Evolutionary conservation across 139 green algal species (phyloP).

Genomic region (Tetradesmus obliquus): DNA sequence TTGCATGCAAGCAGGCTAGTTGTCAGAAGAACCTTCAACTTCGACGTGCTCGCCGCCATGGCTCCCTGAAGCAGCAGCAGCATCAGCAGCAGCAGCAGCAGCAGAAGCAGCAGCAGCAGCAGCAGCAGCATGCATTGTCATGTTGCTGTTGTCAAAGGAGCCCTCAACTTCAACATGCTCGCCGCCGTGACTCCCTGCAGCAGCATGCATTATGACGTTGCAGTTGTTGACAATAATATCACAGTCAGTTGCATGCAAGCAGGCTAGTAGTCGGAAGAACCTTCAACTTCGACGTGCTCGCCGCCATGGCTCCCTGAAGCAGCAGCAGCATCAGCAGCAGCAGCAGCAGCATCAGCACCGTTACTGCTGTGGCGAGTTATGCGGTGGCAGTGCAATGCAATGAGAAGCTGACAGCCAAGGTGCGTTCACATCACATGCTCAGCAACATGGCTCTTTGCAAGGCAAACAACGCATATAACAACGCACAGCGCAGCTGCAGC

Average conservation of each 20-base stretch:
- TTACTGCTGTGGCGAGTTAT: not conserved
- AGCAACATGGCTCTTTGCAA: not conserved
- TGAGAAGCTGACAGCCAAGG: not conserved
- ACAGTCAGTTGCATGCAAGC: not conserved
- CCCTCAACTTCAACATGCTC: slow-evolving; percentile 32
- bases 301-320: slow-evolving; percentile 84
- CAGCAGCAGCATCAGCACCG: not conserved
- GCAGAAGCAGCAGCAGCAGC: not conserved
- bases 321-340: not conserved
- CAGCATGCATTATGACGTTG: too few species aligned
- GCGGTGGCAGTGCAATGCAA: not conserved
- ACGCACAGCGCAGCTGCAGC: not conserved
- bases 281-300: slow-evolving; percentile 91
- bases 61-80: slow-evolving; percentile 66
- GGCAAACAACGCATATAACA: not conserved
- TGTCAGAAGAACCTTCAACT: slow-evolving; percentile 97
- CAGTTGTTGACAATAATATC: too few species aligned
- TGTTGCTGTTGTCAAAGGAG: not conserved
- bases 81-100: not conserved
- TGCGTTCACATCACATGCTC: not conserved
- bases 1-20: slow-evolving; percentile 72
- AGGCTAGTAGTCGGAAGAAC: slow-evolving; percentile 96
- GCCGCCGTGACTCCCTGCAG: too few species aligned
- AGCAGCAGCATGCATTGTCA: not conserved
- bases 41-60: slow-evolving; percentile 91